Base-by-base conservation (phyloP, 2,329 filamentous ascomycete species). In the Xylaria sp. region DNA sequence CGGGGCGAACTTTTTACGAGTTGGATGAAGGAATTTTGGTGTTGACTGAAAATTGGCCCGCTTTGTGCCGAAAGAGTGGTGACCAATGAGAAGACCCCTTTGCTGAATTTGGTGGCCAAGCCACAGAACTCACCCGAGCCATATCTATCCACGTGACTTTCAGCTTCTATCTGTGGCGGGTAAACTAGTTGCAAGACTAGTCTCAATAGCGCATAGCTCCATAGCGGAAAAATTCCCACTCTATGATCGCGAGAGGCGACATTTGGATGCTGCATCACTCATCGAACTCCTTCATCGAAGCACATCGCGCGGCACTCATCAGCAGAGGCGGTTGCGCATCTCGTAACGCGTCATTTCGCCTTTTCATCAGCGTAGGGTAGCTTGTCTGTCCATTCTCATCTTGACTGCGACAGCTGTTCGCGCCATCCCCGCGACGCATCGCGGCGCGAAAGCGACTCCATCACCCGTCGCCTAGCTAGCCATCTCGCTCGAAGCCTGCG, bases 371-470 rank as follows among this genome's bases (percentile, higher is more conserved):
- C 28, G 2, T 49, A 63, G 13, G 3, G 7, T 12, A 41, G 33
- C 36, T 64, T 33, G 31, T 51, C 28, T 13, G 31, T 33, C 31
- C 71, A 25, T 58, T 20, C 51, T 62, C 49, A 58, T 33, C 60
- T 61, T 65, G 70, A 67, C 69, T 76, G 75, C 68, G 74, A 71
- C 60, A 64, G 66, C 64, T 65, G 58, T 70, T 58, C 66, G 51
- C 63, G 70, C 58, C 43, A 69, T 74, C 66, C 66, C 69, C 77
- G 77, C 77, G 77, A 74, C 70, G 72, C 70, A 74, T 76, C 77
- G 78, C 77, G 78, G 76, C 75, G 77, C 77, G 77, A 73, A 76
- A 78, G 76, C 75, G 74, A 74, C 73, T 64, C 43, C 72, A 72
- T 75, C 71, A 73, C 67, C 60, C 33, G 72, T 76, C 73, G 69